phyloP scores from a whole-genome alignment of 371 early-diverging fungal genomes.

The Basidiobolus meristosporus region DNA sequence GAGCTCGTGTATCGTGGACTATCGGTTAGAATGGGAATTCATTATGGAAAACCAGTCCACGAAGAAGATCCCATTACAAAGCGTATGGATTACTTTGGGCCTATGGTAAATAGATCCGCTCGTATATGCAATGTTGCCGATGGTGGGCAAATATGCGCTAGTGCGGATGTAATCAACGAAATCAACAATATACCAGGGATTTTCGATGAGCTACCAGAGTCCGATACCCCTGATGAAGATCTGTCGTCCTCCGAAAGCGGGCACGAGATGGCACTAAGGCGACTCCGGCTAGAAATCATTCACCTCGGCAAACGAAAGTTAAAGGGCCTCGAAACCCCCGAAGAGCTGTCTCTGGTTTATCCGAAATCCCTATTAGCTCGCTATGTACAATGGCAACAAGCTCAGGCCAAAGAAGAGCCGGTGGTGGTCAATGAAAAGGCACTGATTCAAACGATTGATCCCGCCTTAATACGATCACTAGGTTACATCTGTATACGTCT shows the following conservation, averaged over 20 bases:
- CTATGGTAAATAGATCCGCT: conserved; percentile 79
- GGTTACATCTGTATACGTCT: conserved; percentile 25
- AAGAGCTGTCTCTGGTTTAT: conserved; percentile 36
- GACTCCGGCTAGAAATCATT: conserved; percentile 46
- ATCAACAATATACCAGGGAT: conserved; percentile 18
- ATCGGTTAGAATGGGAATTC: conserved; percentile 90
- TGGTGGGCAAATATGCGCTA: conserved; percentile 76
- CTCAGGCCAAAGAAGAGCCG: neutral
- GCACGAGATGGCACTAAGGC: conserved; percentile 23
- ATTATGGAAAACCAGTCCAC: conserved; percentile 77
- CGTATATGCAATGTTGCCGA: conserved; percentile 76
- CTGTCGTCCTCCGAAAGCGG: too few relatives aligned
- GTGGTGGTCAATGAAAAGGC: conserved; percentile 3
- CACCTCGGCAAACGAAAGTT: conserved; percentile 64
- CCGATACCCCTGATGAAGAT: too few relatives aligned
- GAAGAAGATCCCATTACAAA: conserved; percentile 80
- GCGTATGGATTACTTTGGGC: conserved; percentile 94
- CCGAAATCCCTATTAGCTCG: neutral
- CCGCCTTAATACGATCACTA: conserved; percentile 14
- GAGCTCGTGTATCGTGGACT: conserved; percentile 66
- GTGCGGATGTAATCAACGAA: conserved; percentile 22
- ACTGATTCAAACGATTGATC: conserved; percentile 11
- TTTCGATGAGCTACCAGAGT: too few relatives aligned
- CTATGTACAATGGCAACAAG: neutral
- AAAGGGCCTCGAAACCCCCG: conserved; percentile 80